Base-by-base conservation (phyloP, 257 asterid genomes). In the Primulina huaijiensis region DNA sequence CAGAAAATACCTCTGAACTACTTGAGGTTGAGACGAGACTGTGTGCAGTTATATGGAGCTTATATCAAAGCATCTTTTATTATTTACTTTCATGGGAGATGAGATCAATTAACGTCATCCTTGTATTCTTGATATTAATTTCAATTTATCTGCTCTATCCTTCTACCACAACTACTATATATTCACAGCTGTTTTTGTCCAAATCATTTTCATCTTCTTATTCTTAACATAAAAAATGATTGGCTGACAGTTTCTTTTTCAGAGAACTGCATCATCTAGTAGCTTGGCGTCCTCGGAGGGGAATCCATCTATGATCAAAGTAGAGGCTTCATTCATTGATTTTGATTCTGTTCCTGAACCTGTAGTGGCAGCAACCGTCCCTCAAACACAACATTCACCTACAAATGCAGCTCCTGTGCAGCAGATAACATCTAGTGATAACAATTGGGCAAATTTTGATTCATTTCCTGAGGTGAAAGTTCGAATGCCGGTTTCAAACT, bases 371-470 rank as follows among this genome's bases (percentile, higher is more conserved):
- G 81, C 75, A 37, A 73, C 83, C 19, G 71, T 68, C 67, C 81
- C 82, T 31, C 89, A 71, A 73, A 64, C 85, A 33, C 89, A 79
- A 60, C 86, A 82, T 77, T 60, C 74, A 37, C 81, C 84, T 65
- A 58, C 80, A 37, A 75, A 75, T 58, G 65, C 80, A 40, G 76
- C 91, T 61, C 70, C 76, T 20, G 70, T 79, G 60, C 92, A 82
- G 68, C 72, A 64, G 56, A 69, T 80, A 52, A 72, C 86, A 52
- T 79, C 92, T 30, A 75, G 80, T 78, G 81, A 65, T 65, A 83
- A 86, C 67, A 83, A 91, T 82, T 94, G 98, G 99, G 99, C 99
- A 56, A 88, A 91, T 81, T 94, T 94, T 80, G 99, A 89, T 80
- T 81, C 97, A 34, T 75, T 78, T 62, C 65, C 87, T 12, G 92